These are phyloP conservation scores for Apiospora marii DNA, from an alignment of 2,329 filamentous ascomycete genomes.

Conservation along the genomic window DNA sequence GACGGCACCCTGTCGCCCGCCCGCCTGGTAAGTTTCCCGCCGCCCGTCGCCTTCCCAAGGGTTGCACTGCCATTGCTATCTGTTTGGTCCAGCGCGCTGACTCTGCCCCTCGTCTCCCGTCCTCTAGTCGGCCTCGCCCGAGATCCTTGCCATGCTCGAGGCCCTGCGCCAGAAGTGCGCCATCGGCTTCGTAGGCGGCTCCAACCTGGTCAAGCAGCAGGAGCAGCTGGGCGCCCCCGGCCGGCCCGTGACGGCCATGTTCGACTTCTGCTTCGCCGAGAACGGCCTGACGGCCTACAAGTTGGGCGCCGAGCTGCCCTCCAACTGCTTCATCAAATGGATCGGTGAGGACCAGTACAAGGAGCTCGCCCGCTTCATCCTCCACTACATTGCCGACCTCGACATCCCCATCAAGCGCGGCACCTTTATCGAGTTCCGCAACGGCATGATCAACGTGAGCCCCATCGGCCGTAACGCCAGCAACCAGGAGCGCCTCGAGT, in stretches of 20 bases:
- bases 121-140: slow-evolving; percentile 70
- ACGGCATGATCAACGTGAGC: slow-evolving; percentile 89
- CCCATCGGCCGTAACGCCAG: slow-evolving; percentile 89
- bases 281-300: slow-evolving; percentile 95
- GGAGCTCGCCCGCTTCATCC: slow-evolving; percentile 75
- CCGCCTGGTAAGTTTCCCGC: slow-evolving; percentile 67
- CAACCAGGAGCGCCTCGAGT: slow-evolving; percentile 80
- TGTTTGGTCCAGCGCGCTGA: neutral
- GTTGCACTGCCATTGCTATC: neutral
- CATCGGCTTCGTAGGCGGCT: slow-evolving; percentile 92
- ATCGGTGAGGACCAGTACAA: slow-evolving; percentile 87
- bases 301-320: slow-evolving; percentile 76
- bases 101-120: slow-evolving; percentile 5
- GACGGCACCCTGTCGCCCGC: slow-evolving; percentile 90
- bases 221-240: slow-evolving; percentile 83
- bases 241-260: slow-evolving; percentile 79
- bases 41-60: neutral
- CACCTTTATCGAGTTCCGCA: slow-evolving; percentile 88
- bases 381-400: slow-evolving; percentile 85
- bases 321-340: slow-evolving; percentile 89
- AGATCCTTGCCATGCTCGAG: slow-evolving; percentile 84
- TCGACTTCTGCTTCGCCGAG: slow-evolving; percentile 98
- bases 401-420: slow-evolving; percentile 85
- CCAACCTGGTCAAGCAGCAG: slow-evolving; percentile 91
- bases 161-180: slow-evolving; percentile 85